Evolutionary conservation across 495 filamentous ascomycete genomes (phyloP), one percentile per base, ranked within the genome.

Genomic region (Aspergillus egyptiacus): DNA sequence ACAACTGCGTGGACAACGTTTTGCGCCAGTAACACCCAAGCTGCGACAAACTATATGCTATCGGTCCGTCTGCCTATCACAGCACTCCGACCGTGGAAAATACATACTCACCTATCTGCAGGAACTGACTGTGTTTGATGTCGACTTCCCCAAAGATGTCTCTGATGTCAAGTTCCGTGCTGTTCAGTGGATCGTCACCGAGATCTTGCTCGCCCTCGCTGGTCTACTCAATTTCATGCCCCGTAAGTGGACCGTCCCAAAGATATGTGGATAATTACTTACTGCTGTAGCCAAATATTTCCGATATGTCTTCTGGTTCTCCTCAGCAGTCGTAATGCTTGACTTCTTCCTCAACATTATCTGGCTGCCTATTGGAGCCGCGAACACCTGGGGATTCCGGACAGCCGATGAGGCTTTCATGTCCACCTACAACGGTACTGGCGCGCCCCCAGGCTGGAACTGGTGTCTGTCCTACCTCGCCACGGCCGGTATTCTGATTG

Each of bases 1-100:
- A 78, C 75, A 8, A 79, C 76, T 2, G 76, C 76, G 6, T 79
- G 76, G 76, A 79, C 76, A 19, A 79, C 76, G 5, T 79, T 79
- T 50, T 74, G 71, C 54, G 72, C 72, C 6, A 75, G 72, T 51
- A 77, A 77, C 59, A 76, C 71, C 6, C 76, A 79, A 50, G 62
- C 75, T 20, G 71, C 76, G 1, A 67, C 62, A 4, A 79, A 79
- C 55, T 79, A 77, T 37, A 71, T 79, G 68, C 73, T 79, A 41
- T 71, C 75, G 30, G 71, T 74, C 51, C 15, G 68, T 51, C 17
- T 13, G 0, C 24, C n/a, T 14, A 2, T 5, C 50, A 13, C 23
- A 1, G 22, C 3, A 14, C n/a, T 6, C 24, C 4, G 24, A 31
- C 28, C 28, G 28, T 20, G 13, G 17, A 11, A 5, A 14, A 44